Percentiles rank a stretch among this genome's conserved stretches.
Conservation (phyloP, 768 basidiomycete genomes). For the Neoboletus brunneissimus region DNA sequence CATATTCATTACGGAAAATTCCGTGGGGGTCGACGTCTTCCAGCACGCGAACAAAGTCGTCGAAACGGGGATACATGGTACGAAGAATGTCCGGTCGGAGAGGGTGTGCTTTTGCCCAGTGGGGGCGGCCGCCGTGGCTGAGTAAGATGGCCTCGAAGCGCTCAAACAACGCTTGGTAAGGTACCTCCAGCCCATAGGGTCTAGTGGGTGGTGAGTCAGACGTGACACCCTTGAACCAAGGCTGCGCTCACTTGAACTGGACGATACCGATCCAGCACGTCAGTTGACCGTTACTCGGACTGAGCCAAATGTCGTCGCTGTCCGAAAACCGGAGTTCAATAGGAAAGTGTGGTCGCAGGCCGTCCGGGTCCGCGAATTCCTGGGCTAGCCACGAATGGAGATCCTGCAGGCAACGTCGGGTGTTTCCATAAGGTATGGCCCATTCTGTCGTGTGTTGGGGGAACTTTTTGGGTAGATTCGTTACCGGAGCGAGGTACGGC, state of each 20-base stretch:
- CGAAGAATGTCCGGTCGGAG: conserved; percentile 64
- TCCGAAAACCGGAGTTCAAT: conserved; percentile 90
- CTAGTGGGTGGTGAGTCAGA: conserved; percentile 38
- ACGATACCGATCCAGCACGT: conserved; percentile 97
- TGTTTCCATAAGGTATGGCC: conserved; percentile 75
- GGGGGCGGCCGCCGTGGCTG: conserved; percentile 76
- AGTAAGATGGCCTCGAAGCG: conserved; percentile 71
- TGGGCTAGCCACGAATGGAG: conserved; percentile 67
- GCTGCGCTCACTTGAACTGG: conserved; percentile 80
- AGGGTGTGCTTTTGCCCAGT: conserved; percentile 94
- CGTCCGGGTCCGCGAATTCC: conserved; percentile 64
- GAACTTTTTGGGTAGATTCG: conserved; percentile 41
- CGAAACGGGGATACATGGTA: conserved; percentile 75
- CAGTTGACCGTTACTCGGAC: conserved; percentile 73
- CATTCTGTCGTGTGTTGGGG: conserved; percentile 95
- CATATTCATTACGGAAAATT: conserved; percentile 85
- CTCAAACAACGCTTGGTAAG: conserved; percentile 75
- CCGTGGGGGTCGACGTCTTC: conserved; percentile 69
- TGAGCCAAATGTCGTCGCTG: conserved; percentile 91
- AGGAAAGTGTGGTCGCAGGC: conserved; percentile 86
- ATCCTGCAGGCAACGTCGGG: conserved; percentile 65
- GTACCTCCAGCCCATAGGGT: conserved; percentile 80
- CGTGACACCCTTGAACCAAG: background rate
- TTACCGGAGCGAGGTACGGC: background rate
- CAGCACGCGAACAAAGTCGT: conserved; percentile 69